Evolutionary conservation across 2,329 filamentous ascomycete genomes (phyloP).

Genomic region (Pseudocercospora crystallina): DNA sequence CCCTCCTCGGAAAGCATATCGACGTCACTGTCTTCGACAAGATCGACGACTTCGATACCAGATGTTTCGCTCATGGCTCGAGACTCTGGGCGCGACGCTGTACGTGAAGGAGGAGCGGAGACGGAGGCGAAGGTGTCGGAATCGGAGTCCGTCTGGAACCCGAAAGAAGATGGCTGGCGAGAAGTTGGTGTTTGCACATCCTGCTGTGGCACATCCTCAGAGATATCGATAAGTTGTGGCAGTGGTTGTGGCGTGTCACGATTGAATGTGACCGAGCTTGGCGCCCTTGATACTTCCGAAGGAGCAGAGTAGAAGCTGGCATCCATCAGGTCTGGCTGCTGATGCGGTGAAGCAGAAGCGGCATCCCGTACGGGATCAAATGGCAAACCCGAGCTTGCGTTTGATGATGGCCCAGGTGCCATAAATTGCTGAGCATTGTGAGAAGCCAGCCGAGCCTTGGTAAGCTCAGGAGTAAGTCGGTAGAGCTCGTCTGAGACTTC

Average conservation of each 20-base stretch:
- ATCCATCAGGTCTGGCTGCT: conserved; percentile 22
- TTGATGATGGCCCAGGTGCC: not conserved
- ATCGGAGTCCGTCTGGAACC: conserved; percentile 30
- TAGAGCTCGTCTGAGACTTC: conserved; percentile 34
- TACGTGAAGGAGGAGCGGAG: conserved; percentile 17
- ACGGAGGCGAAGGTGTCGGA: conserved; percentile 29
- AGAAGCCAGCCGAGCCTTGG: conserved; percentile 32
- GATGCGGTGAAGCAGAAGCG: conserved; percentile 11
- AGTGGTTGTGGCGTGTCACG: not conserved
- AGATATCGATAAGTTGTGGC: conserved; percentile 25
- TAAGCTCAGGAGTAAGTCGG: conserved; percentile 34
- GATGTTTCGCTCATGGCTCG: conserved; percentile 23
- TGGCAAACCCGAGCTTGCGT: conserved; percentile 11
- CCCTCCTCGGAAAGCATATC: conserved; percentile 37
- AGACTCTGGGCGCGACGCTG: conserved; percentile 21
- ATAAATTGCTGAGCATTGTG: conserved; percentile 20
- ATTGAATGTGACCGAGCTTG: conserved; percentile 17
- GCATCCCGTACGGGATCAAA: conserved; percentile 36
- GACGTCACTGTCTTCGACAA: conserved; percentile 35
- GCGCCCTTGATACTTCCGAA: conserved; percentile 22
- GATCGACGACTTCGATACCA: conserved; percentile 31
- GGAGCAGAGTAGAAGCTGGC: conserved; percentile 34
- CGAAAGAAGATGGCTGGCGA: conserved; percentile 26
- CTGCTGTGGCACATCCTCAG: conserved; percentile 15
- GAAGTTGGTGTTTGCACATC: conserved; percentile 26